phyloP scores from a whole-genome alignment of 1,139 yeast species.

The Candida sp. region DNA sequence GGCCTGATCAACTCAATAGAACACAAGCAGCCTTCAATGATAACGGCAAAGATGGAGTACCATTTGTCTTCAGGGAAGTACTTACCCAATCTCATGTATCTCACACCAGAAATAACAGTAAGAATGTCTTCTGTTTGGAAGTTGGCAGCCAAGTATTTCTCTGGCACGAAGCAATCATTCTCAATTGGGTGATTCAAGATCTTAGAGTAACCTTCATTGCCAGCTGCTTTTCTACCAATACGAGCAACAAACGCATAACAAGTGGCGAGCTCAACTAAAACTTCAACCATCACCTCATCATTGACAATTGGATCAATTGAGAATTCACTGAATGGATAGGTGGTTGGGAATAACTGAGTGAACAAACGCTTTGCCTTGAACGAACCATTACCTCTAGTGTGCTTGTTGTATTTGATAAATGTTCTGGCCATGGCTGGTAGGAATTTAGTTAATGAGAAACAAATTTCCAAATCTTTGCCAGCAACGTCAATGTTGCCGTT shows the following conservation, averaged over 20 bases:
- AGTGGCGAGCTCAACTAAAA: conserved; percentile 70
- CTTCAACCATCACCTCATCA: conserved; percentile 73
- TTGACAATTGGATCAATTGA: conserved; percentile 79
- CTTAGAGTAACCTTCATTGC: conserved; percentile 43
- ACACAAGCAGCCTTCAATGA: conserved; percentile 62
- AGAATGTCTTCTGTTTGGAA: conserved; percentile 48
- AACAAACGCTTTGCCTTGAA: conserved; percentile 67
- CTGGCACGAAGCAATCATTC: conserved; percentile 37
- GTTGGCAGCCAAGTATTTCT: conserved; percentile 34
- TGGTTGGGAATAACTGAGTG: conserved; percentile 69
- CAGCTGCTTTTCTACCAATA: conserved; percentile 51
- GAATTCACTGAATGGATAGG: conserved; percentile 65
- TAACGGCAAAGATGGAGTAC: conserved; percentile 68
- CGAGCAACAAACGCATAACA: conserved; percentile 61
- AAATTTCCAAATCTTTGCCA: conserved; percentile 28
- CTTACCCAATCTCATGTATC: conserved; percentile 58
- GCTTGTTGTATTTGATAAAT: conserved; percentile 56
- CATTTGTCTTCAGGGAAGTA: conserved; percentile 72
- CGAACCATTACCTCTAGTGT: conserved; percentile 52
- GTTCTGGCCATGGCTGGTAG: conserved; percentile 56
- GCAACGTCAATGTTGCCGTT: conserved; percentile 24
- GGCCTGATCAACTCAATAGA: conserved; percentile 64
- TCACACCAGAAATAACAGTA: conserved; percentile 57
- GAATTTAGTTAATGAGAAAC: conserved; percentile 53
- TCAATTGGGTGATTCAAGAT: conserved; percentile 30